A percentile compares a stretch with the other conserved stretches of the same genome.
Conservation (phyloP, 129 eudicot genomes). For the Mikania micrantha region DNA sequence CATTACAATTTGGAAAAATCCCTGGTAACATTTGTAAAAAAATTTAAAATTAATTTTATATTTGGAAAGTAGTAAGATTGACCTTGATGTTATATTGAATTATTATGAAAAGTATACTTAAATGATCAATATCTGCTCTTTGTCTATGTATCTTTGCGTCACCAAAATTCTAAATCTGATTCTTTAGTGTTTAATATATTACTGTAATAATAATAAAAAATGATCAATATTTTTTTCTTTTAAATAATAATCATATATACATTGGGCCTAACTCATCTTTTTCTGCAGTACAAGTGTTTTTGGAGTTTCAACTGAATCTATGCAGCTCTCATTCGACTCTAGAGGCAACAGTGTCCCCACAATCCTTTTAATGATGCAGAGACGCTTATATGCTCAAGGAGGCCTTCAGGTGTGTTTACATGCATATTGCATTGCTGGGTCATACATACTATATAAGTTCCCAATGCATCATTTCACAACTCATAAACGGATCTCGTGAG, state of each 20-base stretch:
- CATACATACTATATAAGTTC: constrained; percentile 1
- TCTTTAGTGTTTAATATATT: background rate
- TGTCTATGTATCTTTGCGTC: too few species aligned
- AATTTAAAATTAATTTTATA: background rate
- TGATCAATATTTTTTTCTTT: background rate
- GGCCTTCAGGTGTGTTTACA: constrained; percentile 67
- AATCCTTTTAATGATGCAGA: constrained; percentile 87
- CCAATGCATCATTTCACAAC: background rate
- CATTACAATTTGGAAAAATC: background rate
- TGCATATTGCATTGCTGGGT: background rate
- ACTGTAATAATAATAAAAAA: too few species aligned
- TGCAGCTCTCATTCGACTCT: constrained; percentile 96
- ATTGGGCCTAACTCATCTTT: background rate
- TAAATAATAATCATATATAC: background rate
- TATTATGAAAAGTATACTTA: background rate
- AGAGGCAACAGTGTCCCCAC: constrained; percentile 95
- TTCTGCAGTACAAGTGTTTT: constrained; percentile 67
- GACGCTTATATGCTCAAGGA: constrained; percentile 70
- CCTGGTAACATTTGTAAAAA: background rate
- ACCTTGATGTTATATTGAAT: too few species aligned
- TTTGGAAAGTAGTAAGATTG: too few species aligned
- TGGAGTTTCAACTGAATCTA: constrained; percentile 94
- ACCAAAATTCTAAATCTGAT: background rate
- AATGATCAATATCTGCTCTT: too few species aligned
- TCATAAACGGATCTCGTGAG: background rate